Evolutionary conservation across 129 eudicot genomes (phyloP).

Genomic region (Tagetes erecta): DNA sequence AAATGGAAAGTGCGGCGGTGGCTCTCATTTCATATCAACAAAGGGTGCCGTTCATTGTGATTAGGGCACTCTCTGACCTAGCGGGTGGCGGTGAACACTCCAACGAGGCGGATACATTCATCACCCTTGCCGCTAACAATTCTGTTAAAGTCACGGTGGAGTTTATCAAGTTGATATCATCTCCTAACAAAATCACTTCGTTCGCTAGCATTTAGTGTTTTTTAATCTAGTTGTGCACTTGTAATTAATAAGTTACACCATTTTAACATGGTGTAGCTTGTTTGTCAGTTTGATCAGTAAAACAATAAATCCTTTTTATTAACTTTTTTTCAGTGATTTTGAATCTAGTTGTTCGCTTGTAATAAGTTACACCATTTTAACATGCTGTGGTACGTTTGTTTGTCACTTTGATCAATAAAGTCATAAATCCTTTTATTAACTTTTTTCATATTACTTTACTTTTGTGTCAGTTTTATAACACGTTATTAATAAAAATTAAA

Average conservation of each 20-base stretch:
- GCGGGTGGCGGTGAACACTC: slow-evolving; percentile 43
- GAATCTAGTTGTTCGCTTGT: too few species aligned
- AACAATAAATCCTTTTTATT: too few species aligned
- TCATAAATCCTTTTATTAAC: too few species aligned
- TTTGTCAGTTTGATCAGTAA: too few species aligned
- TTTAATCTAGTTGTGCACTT: background rate
- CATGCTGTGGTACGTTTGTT: too few species aligned
- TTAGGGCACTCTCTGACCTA: slow-evolving; percentile 54
- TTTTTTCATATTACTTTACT: too few species aligned
- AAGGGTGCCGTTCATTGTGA: slow-evolving; percentile 38
- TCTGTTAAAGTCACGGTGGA: slow-evolving; percentile 26
- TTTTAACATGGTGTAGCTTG: background rate
- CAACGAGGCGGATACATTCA: slow-evolving; percentile 28
- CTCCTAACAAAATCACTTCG: background rate
- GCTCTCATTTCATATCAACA: slow-evolving; percentile 56
- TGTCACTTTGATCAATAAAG: too few species aligned
- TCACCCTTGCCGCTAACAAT: slow-evolving; percentile 20
- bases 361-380: too few species aligned
- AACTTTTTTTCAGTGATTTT: too few species aligned
- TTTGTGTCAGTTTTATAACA: too few species aligned
- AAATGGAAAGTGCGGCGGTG: slow-evolving; percentile 67
- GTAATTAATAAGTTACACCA: slow-evolving; percentile 23
- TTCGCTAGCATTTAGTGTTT: background rate
- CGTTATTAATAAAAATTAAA: too few species aligned
- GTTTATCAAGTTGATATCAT: slow-evolving; percentile 32